These are phyloP conservation scores for Blastobotrys petasosporus DNA, from an alignment of 1,139 yeast genomes.

Conservation along the genomic window DNA sequence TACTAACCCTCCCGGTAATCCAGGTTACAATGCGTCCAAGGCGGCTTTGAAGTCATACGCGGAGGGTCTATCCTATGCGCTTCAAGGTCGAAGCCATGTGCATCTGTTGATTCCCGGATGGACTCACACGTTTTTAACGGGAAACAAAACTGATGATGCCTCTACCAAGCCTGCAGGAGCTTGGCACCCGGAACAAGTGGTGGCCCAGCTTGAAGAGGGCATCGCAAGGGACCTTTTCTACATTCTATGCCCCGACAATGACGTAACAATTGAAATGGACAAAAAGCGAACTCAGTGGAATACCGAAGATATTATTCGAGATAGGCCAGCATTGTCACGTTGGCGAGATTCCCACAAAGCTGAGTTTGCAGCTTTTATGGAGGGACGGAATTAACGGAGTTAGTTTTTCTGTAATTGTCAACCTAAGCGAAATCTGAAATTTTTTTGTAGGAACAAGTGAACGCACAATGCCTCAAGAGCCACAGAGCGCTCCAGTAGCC, in stretches of 20 bases:
- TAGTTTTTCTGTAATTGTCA: too few species aligned
- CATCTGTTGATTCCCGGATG: slow-evolving; percentile 30
- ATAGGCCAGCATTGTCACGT: slow-evolving; percentile 26
- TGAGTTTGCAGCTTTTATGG: slow-evolving; percentile 19
- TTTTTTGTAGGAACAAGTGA: too few species aligned
- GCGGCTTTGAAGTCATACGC: slow-evolving; percentile 28
- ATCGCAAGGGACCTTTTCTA: slow-evolving; percentile 21
- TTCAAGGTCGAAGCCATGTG: slow-evolving; percentile 16
- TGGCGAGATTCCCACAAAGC: slow-evolving; percentile 27
- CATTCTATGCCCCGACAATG: slow-evolving; percentile 29
- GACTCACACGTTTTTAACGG: slow-evolving; percentile 27
- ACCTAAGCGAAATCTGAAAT: too few species aligned
- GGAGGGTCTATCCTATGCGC: slow-evolving; percentile 26
- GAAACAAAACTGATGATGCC: slow-evolving; percentile 16
- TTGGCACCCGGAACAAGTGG: slow-evolving; percentile 28
- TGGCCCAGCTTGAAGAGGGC: slow-evolving; percentile 21
- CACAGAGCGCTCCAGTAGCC: too few species aligned
- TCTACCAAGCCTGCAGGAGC: slow-evolving; percentile 27
- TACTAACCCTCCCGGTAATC: slow-evolving; percentile 31
- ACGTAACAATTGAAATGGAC: slow-evolving; percentile 23
- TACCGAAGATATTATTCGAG: slow-evolving; percentile 20
- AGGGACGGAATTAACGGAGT: not conserved
- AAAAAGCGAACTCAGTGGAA: slow-evolving; percentile 26
- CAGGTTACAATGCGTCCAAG: slow-evolving; percentile 29
- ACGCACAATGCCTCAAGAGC: too few species aligned